Conservation (phyloP, 768 basidiomycete species). For the Chiua virens region DNA sequence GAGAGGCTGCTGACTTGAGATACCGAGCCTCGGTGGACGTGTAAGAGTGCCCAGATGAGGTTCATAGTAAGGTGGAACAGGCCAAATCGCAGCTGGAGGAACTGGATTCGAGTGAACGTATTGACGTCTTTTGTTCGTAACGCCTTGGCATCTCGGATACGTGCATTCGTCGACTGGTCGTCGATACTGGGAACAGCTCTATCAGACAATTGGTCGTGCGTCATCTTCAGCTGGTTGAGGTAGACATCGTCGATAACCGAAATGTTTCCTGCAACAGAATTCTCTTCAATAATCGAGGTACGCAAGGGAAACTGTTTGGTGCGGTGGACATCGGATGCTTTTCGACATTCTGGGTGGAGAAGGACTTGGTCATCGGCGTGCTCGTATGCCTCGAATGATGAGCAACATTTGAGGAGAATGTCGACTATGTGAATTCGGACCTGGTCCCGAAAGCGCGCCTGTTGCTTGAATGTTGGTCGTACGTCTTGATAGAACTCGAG, state of each 20-base stretch:
- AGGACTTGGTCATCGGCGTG: too few species aligned
- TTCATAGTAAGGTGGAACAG: constrained; percentile 38
- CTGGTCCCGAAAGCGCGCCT: background rate
- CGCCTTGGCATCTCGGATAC: background rate
- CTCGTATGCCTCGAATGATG: background rate
- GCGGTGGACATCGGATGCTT: background rate
- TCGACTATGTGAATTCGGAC: background rate
- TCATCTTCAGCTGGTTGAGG: constrained; percentile 4
- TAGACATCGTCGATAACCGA: background rate
- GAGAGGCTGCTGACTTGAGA: background rate
- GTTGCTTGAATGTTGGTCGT: background rate
- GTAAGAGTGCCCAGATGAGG: constrained; percentile 12
- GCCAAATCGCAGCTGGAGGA: constrained; percentile 7
- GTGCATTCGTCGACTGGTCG: background rate
- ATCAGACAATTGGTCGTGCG: background rate
- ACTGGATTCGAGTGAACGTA: background rate
- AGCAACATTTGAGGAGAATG: background rate
- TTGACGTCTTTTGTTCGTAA: background rate
- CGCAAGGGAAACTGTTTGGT: background rate
- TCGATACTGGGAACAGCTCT: background rate
- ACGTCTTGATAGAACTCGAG: constrained; percentile 1
- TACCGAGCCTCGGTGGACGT: background rate
- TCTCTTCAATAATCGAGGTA: constrained; percentile 7
- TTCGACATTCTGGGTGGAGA: background rate
- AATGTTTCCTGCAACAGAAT: constrained; percentile 2